Base-by-base conservation (phyloP, 345 rosid genomes). In the Eucalyptus pauciflora region DNA sequence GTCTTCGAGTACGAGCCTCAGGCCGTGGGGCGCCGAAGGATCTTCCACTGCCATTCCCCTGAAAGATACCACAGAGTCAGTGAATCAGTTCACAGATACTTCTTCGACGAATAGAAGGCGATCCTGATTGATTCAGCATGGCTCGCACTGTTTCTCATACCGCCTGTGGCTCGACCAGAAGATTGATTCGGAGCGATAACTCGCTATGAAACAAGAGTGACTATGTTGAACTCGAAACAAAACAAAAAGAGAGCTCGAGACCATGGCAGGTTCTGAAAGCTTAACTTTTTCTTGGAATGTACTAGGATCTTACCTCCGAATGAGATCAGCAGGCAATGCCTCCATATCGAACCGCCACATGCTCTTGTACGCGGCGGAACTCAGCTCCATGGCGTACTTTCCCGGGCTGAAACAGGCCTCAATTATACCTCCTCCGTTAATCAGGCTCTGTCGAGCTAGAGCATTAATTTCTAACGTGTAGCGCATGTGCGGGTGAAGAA, bases 11-110 rank as follows among this genome's bases (percentile, higher is more conserved):
- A 96, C 90, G 71, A 96, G 99, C 89, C 90, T 95, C 88, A 96
- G 91, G 3, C 99, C 99, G 48, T 93, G 90, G 12, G 96, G 97
- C 86, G 87, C 92, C n/a, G 96, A 93, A 88, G 97, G 93, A 91
- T 97, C 98, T 91, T 94, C 99, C 87, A 94, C 98, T 14, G 99
- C 99, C 96, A 97, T 92, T 83, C 99, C 99, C 93, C 99, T 96
- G 94, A 85, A 90, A 91, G 86, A 76, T 41, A 41, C 15, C 29
- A 10, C 48, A 41, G 13, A 76, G 29, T 76, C 48, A 76, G 48
- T 12, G 13, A 20, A 76, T 76, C 48, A 76, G 48, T 41, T 41
- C 27, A 76, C 83, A 37, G 43, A 20, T 76, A 76, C 83, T 76
- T 76, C 83, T 16, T 41, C 48, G 2, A 20, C 3, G 3, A 37